A percentile compares a stretch with the other conserved stretches of the same genome.
Conservation (phyloP, 164 flowering plant genomes). For the Dillenia suffruticosa region DNA sequence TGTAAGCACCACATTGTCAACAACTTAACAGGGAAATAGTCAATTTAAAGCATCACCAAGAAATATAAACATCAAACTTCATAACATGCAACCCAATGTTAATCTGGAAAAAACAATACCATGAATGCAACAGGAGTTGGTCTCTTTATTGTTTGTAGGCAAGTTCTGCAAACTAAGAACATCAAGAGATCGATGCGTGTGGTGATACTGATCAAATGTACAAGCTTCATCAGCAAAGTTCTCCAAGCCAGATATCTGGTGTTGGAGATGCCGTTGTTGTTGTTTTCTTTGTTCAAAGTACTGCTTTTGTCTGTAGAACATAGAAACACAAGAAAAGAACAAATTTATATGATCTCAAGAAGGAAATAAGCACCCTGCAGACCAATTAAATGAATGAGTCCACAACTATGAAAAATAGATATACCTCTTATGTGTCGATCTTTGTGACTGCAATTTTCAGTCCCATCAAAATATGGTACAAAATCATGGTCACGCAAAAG, state of each 20-base stretch:
- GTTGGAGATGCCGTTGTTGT: constrained; percentile 30
- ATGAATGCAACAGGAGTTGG: constrained; percentile 17
- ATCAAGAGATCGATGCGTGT: constrained; percentile 59
- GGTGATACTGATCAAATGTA: constrained; percentile 13
- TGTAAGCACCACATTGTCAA: too few relatives aligned
- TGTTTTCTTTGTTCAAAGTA: constrained; percentile 86
- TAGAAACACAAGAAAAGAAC: neutral
- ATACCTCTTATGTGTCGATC: constrained; percentile 80
- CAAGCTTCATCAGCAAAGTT: constrained; percentile 26
- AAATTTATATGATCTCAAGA: neutral
- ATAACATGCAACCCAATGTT: too few relatives aligned
- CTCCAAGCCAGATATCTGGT: constrained; percentile 26
- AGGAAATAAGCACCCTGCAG: too few relatives aligned
- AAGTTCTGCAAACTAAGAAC: too few relatives aligned
- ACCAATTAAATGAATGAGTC: too few relatives aligned
- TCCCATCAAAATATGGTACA: neutral
- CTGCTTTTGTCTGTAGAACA: constrained; percentile 70
- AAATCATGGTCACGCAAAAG: neutral
- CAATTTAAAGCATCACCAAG: too few relatives aligned
- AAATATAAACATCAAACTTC: too few relatives aligned
- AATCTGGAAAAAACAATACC: constrained; percentile 28
- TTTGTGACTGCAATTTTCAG: constrained; percentile 57
- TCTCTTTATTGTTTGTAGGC: constrained; percentile 40
- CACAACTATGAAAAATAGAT: neutral
- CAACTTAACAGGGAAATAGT: too few relatives aligned